Evolutionary conservation across 805 yeast genomes (phyloP).

Genomic region (Phaffomyces thermotolerans): DNA sequence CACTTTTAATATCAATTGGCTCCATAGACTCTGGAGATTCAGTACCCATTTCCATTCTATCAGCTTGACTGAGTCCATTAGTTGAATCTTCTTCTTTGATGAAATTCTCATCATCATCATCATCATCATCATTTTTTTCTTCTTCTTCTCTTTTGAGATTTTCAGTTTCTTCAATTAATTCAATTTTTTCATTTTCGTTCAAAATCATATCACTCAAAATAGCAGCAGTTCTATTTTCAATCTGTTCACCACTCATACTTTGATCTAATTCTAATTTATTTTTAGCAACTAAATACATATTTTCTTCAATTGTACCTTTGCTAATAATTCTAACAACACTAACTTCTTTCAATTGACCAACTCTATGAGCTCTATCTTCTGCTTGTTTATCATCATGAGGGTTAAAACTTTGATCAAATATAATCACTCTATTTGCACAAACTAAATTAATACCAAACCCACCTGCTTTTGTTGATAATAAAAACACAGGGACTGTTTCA

Average conservation of each 20-base stretch:
- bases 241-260: constrained; percentile 25
- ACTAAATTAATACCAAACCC: constrained; percentile 97
- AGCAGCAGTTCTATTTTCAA: constrained; percentile 20
- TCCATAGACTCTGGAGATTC: too few species aligned
- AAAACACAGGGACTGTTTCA: constrained; percentile 71
- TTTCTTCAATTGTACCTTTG: constrained; percentile 78
- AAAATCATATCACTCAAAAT: constrained; percentile 38
- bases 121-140: background rate
- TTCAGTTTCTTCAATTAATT: constrained; percentile 1
- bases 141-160: background rate
- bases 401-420: constrained; percentile 90
- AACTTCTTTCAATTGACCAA: constrained; percentile 87
- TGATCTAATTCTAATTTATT: constrained; percentile 82
- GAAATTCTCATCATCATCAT: background rate
- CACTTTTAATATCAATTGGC: too few species aligned
- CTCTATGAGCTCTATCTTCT: constrained; percentile 97
- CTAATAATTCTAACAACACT: constrained; percentile 69
- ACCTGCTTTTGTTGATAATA: constrained; percentile 93
- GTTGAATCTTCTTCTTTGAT: background rate
- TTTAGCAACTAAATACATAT: constrained; percentile 76
- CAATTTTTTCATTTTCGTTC: constrained; percentile 28
- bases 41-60: background rate
- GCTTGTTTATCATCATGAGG: constrained; percentile 99
- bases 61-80: background rate
- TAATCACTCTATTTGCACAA: constrained; percentile 87